These are phyloP conservation scores for Boeremia exigua DNA, from an alignment of 2,329 filamentous ascomycete genomes.

Conservation along the genomic window DNA sequence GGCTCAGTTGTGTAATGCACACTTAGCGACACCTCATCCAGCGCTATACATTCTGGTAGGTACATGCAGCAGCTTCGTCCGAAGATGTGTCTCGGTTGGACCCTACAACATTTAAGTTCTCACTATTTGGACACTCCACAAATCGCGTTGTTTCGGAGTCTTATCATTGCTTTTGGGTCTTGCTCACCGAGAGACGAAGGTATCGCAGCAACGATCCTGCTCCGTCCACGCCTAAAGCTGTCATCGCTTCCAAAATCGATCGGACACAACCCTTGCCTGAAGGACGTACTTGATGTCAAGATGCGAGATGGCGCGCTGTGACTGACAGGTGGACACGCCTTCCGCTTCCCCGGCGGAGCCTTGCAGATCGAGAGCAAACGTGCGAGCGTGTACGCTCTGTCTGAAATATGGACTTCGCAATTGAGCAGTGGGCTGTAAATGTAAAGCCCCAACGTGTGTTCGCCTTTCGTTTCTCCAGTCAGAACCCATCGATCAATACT, in stretches of 20 bases:
- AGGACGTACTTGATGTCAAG: background rate
- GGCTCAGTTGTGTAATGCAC: too few relatives aligned
- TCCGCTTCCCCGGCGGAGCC: slow-evolving; percentile 7
- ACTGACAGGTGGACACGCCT: slow-evolving; percentile 4
- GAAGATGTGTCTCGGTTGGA: too few relatives aligned
- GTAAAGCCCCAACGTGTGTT: background rate
- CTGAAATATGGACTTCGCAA: background rate
- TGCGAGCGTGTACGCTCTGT: background rate
- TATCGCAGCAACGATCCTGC: background rate
- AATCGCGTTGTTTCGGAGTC: too few relatives aligned
- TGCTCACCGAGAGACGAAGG: background rate
- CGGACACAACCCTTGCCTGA: too few relatives aligned
- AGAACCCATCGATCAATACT: too few relatives aligned
- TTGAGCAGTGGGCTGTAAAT: background rate
- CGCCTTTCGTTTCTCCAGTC: background rate
- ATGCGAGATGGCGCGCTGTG: background rate
- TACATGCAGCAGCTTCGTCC: too few relatives aligned
- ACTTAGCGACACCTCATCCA: too few relatives aligned
- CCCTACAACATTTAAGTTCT: too few relatives aligned
- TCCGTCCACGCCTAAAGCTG: background rate
- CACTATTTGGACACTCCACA: too few relatives aligned
- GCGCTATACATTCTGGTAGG: too few relatives aligned
- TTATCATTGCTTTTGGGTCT: too few relatives aligned
- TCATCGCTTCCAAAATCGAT: background rate
- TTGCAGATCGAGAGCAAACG: background rate